Evolutionary conservation across 2,329 filamentous ascomycete genomes (phyloP).

Genomic region (Magnaporthiopsis rhizophila): DNA sequence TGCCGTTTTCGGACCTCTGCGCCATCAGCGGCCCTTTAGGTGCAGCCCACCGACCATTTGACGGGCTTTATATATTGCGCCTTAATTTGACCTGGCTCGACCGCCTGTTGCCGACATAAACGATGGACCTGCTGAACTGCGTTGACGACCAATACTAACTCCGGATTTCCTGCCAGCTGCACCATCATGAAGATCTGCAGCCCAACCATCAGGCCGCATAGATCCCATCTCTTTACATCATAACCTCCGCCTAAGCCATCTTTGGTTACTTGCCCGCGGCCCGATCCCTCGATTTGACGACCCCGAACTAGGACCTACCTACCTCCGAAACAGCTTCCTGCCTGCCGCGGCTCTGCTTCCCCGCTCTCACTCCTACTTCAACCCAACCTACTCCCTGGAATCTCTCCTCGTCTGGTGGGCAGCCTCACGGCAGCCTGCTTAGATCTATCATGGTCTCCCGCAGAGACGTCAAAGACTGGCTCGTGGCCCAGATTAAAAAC

Average conservation of each 20-base stretch:
- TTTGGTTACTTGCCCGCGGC: too few species aligned
- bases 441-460: background rate
- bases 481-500: slow-evolving; percentile 36
- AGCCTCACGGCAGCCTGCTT: background rate
- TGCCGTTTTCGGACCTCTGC: background rate
- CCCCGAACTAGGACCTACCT: background rate
- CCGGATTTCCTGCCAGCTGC: background rate
- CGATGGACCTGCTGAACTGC: background rate
- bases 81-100: background rate
- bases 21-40: background rate
- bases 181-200: background rate
- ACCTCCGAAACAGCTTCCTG: background rate
- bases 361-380: background rate
- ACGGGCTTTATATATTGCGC: background rate
- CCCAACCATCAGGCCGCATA: background rate
- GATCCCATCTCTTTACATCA: background rate
- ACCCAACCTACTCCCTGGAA: too few species aligned
- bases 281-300: background rate
- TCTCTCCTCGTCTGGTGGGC: background rate
- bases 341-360: background rate
- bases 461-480: slow-evolving; percentile 8
- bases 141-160: background rate
- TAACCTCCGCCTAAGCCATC: background rate
- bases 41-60: background rate
- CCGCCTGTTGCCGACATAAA: background rate